Base-by-base conservation (phyloP, 345 rosid genomes). In the Eucalyptus rudis region DNA sequence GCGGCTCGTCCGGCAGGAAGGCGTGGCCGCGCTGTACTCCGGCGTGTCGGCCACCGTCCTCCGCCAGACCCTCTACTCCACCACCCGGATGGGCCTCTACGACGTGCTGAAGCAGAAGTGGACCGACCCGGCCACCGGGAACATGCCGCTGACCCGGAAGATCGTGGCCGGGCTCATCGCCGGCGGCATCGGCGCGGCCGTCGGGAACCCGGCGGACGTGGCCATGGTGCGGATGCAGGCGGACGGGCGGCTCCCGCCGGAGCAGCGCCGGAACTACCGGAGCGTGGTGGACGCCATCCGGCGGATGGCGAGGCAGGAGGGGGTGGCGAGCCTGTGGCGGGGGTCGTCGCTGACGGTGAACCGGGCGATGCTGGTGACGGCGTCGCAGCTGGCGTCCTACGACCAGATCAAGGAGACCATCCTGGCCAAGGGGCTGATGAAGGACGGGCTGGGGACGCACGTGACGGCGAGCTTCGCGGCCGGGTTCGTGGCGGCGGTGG, bases 181-280 rank as follows among this genome's bases (percentile, higher is more conserved):
- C 51, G 99, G 98, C 10, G 98, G 91, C 2, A 94, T 97, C 47
- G 99, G 99, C 7, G 98, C 98, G 0, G 94, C 96, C 9, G 96
- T 96, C 4, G 99, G 99, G 22, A 97, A 97, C 71, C 99, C 99
- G 1, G 98, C 99, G 0, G 99, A 97, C 66, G 96, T 97, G n/a
- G 96, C 98, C 2, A 96, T 96, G 98, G 99, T 97, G 50, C 93
- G 99, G 13, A 97, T 97, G 98, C 99, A 97, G 89, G 98, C 97
- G 11, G 99, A 97, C 86, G 99, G 98, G 1, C 95, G 98, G 29
- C 95, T 97, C 47, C 98, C 99, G 1, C 45, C 86, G 15, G 86
- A 89, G 5, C 90, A 97, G 27, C 92, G 99, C 64, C 95, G 98
- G 44, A 97, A 96, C 90, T 97, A 97, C 95, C 93, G 92, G 68